phyloP scores from a whole-genome alignment of 2,329 filamentous ascomycete genomes.

The Venturia aucupariae region DNA sequence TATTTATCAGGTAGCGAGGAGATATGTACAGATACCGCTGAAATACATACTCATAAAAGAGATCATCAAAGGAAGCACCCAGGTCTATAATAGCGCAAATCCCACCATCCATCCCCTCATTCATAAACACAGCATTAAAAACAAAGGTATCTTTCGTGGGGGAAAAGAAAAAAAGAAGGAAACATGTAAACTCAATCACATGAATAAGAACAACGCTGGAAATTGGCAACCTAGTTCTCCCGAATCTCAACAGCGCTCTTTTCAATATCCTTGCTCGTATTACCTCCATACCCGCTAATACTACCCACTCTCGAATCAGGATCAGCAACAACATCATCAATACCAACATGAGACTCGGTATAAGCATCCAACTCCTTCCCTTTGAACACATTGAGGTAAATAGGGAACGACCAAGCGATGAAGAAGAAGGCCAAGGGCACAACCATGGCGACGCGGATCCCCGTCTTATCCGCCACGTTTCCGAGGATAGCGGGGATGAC shows the following conservation, averaged over 20 bases:
- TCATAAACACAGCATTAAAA: no score
- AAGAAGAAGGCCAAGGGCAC: conserved; percentile 28
- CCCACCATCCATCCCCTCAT: no score
- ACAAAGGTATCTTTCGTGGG: no score
- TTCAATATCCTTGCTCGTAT: conserved; percentile 10
- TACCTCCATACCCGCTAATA: neutral
- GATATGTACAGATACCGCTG: no score
- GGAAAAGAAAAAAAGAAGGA: no score
- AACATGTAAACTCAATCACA: no score
- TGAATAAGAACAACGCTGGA: no score
- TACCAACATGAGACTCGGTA: conserved; percentile 24
- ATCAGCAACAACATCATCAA: conserved; percentile 17
- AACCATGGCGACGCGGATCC: conserved; percentile 27
- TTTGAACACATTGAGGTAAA: conserved; percentile 29
- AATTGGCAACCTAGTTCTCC: neutral
- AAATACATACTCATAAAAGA: no score
- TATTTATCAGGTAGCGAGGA: no score
- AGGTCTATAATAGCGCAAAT: no score
- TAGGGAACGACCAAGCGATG: conserved; percentile 28
- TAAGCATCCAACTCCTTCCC: conserved; percentile 29
- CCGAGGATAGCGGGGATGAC: conserved; percentile 28
- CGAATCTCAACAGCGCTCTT: conserved; percentile 6
- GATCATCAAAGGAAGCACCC: no score
- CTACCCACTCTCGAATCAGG: conserved; percentile 12
- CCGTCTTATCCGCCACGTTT: conserved; percentile 27